phyloP scores from a whole-genome alignment of 441 rosid genomes.

The Erodium chrysanthum region DNA sequence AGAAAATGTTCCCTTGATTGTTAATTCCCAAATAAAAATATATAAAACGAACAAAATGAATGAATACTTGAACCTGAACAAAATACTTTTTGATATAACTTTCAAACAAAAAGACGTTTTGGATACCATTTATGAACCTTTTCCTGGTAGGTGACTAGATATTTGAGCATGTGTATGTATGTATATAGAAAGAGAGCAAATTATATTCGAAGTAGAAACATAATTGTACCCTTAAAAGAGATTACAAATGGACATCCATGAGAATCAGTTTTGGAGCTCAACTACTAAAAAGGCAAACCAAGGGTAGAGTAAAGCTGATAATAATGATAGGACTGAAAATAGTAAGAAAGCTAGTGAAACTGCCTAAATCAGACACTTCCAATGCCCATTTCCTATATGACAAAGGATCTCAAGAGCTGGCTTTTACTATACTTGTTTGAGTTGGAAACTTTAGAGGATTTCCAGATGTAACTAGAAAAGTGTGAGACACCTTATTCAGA shows the following conservation, averaged over 20 bases:
- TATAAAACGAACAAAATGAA: too few relatives aligned
- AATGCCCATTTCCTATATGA: neutral
- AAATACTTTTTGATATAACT: too few relatives aligned
- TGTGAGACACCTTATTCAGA: constrained; percentile 15
- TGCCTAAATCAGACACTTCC: too few relatives aligned
- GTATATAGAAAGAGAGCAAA: neutral
- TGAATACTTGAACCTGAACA: too few relatives aligned
- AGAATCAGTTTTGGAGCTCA: neutral
- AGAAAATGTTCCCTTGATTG: too few relatives aligned
- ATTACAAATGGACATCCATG: neutral
- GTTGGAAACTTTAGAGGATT: neutral
- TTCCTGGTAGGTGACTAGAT: too few relatives aligned
- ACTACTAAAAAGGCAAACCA: neutral
- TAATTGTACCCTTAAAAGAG: neutral
- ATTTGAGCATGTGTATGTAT: too few relatives aligned
- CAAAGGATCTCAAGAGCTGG: neutral
- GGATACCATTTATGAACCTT: too few relatives aligned
- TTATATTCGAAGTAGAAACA: neutral
- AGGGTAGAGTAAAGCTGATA: neutral
- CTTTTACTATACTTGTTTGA: neutral
- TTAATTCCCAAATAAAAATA: too few relatives aligned
- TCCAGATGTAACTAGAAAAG: neutral
- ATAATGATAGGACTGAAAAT: neutral
- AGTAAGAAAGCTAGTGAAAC: neutral
- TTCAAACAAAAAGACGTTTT: too few relatives aligned